Evolutionary conservation across 805 yeast species (phyloP), one percentile per base, ranked within the genome.

Genomic region (Lipomyces chichibuensis): DNA sequence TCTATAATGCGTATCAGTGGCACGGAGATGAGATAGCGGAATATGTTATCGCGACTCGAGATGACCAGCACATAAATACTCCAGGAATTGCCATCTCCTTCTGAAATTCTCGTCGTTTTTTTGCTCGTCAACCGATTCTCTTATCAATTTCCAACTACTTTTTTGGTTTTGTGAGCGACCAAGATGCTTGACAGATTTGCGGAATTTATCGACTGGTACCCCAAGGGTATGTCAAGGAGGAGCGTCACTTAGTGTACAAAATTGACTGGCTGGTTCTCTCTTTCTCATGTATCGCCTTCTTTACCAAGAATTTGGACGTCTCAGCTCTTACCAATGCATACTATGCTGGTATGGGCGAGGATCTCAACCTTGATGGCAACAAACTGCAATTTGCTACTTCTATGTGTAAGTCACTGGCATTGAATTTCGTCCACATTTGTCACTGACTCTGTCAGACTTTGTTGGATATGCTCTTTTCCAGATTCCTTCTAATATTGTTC

Each of bases 261-360:
- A 74, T 88, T 51, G 92, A 88, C 72, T 70, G 85, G 32, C 75
- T 86, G 46, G 78, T 89, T 60, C 80, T 86, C n/a, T 79, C 83
- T 54, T 85, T 85, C 71, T 81, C 89, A 0, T 84, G 87, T 75
- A 76, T 86, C 65, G 87, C 87, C 0, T 88, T 87, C 75, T 89
- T 90, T 88, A 84, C 88, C 64, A 88, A 88, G 75, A 85, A 87
- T 65, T 78, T 89, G 60, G 92, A 89, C 73, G 82, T 82, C 63
- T 80, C 85, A 53, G 89, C 88, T 74, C 78, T 85, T 61, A 83
- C 83, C 66, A 87, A 88, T 72, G 92, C 92, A 1, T 88, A 87
- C 72, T 86, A 86, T 58, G 83, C 88, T 20, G 89, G 90, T 29
- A 81, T 89, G 85, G 76, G 82, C 65, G 85, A 54, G 66, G 88